Base-by-base conservation (phyloP, 345 rosid genomes). In the Kernera saxatilis region DNA sequence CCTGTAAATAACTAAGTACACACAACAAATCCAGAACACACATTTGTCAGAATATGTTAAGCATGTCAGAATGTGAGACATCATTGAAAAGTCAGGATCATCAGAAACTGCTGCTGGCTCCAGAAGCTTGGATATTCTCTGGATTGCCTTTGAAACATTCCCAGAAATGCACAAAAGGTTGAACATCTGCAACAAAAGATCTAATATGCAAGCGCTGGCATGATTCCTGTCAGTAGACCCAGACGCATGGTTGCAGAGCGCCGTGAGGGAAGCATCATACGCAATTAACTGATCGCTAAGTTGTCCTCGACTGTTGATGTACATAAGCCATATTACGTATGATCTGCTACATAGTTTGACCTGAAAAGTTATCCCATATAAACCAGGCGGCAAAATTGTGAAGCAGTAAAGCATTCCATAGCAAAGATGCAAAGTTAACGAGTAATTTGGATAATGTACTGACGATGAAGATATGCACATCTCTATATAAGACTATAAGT, bases 1-100 rank as follows among this genome's bases (percentile, higher is more conserved):
- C 96, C 93, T 91, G 99, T 94, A 91, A 83, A 91, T 68, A 83
- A 84, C 88, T 77, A 94, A 85, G 93, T 94, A 94, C 79, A 88
- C 85, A 88, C 97, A 94, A 89, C 89, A 91, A 86, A 94, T 79
- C 99, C 99, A 94, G 86, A 94, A 89, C 78, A 91, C 83, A 88
- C 86, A 88, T 85, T 84, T 88, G 83, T 91, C 99, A 88, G 95
- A 82, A 83, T 82, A 74, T 71, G 87, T 86, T 83, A 94, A 84
- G 89, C 88, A 89, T 65, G 81, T 75, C 85, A 89, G 83, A 76
- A 88, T 91, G 86, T 83, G 84, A 83, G 87, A 80, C 81, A 93
- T 79, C 84, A 84, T 82, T 78, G 69, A 60, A 80, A 80, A 74
- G 70, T 79, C 82, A 74, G 80, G 81, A 78, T 88, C 89, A 53